Conservation (phyloP, 2,329 filamentous ascomycete species). For the Cladophialophora immunda region DNA sequence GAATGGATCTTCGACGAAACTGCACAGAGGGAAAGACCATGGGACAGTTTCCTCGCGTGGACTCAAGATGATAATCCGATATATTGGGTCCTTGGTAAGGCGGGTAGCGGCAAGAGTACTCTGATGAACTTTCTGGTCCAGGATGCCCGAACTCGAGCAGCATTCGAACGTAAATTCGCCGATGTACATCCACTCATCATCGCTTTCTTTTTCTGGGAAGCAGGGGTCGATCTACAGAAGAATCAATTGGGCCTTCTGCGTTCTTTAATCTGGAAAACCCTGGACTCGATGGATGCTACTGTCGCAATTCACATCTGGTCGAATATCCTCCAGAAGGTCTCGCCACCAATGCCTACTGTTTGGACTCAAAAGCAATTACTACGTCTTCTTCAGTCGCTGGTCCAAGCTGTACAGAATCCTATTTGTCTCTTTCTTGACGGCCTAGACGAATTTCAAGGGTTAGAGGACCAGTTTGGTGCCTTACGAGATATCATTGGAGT, state of each 20-base stretch:
- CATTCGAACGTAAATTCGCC: background rate
- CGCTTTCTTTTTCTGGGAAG: constrained; percentile 21
- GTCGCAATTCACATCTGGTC: background rate
- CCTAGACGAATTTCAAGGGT: background rate
- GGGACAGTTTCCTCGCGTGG: constrained; percentile 12
- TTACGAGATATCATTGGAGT: background rate
- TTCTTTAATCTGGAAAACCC: background rate
- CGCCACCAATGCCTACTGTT: background rate
- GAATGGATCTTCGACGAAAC: constrained; percentile 13
- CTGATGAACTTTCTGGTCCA: constrained; percentile 21
- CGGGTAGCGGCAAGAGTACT: constrained; percentile 17
- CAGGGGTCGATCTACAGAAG: constrained; percentile 16
- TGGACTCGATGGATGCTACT: background rate
- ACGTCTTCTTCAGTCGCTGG: background rate
- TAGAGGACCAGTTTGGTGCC: background rate
- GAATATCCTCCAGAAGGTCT: background rate
- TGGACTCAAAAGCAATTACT: background rate
- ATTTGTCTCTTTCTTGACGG: background rate
- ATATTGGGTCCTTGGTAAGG: constrained; percentile 11
- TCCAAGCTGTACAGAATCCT: background rate
- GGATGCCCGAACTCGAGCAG: constrained; percentile 6
- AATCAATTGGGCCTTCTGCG: constrained; percentile 9
- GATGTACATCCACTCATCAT: background rate
- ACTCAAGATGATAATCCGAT: background rate
- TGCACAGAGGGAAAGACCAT: background rate